Evolutionary conservation across 2,329 filamentous ascomycete genomes (phyloP).

Genomic region (Ceratocystis huliohia): DNA sequence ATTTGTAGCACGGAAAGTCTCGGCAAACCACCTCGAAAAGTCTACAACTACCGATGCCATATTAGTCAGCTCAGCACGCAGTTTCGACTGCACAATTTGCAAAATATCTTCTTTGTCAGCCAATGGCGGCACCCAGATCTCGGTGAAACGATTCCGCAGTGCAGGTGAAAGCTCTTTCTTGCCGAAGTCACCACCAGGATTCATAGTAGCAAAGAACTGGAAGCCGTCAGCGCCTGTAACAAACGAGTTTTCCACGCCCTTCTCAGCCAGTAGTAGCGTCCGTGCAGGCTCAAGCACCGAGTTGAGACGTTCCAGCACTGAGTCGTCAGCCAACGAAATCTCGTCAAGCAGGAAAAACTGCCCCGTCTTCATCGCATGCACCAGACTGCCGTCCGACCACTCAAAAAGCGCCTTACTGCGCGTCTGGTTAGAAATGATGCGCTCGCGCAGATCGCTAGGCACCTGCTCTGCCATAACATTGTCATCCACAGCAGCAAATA

Average conservation of each 20-base stretch:
- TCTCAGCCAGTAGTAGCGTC: constrained; percentile 81
- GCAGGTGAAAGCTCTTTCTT: constrained; percentile 96
- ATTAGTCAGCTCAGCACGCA: constrained; percentile 42
- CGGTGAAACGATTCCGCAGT: constrained; percentile 88
- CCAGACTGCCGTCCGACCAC: constrained; percentile 88
- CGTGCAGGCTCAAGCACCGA: constrained; percentile 85
- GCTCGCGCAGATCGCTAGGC: constrained; percentile 36
- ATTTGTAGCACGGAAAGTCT: constrained; percentile 47
- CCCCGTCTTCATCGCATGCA: constrained; percentile 83
- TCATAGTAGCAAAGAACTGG: constrained; percentile 98
- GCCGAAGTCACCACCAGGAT: constrained; percentile 94
- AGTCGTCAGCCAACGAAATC: constrained; percentile 94
- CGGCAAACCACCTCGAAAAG: constrained; percentile 89
- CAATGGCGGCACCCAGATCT: constrained; percentile 92
- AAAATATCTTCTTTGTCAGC: constrained; percentile 75
- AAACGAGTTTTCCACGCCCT: constrained; percentile 72
- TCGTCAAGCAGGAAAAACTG: constrained; percentile 92
- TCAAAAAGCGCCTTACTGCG: constrained; percentile 82
- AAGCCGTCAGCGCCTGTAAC: constrained; percentile 67
- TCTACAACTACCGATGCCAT: constrained; percentile 60
- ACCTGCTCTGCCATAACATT: constrained; percentile 33
- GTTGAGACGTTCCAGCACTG: constrained; percentile 88
- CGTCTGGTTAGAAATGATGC: constrained; percentile 37
- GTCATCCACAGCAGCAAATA: constrained; percentile 35
- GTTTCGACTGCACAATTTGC: constrained; percentile 71